phyloP scores from a whole-genome alignment of 306 rosid genomes.

The Mucuna pruriens region DNA sequence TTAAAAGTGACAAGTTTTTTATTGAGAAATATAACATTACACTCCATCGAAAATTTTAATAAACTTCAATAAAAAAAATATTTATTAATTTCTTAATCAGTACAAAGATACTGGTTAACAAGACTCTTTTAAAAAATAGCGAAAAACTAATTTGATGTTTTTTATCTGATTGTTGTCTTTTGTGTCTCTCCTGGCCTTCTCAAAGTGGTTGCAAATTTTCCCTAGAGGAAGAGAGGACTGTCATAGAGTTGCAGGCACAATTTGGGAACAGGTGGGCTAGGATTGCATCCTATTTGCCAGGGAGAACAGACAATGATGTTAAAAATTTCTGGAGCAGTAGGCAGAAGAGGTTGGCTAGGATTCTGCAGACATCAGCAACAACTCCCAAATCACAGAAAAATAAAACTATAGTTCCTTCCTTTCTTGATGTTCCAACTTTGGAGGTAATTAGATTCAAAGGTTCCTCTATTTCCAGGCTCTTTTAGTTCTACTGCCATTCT shows the following conservation, averaged over 20 bases:
- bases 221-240: conserved; percentile 82
- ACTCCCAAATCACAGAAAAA: conserved; percentile 59
- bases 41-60: too few relatives aligned
- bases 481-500: not conserved
- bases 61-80: too few relatives aligned
- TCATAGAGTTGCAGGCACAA: conserved; percentile 83
- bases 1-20: too few relatives aligned
- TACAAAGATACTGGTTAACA: too few relatives aligned
- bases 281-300: conserved; percentile 76
- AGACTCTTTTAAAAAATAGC: too few relatives aligned
- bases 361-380: conserved; percentile 60
- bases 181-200: conserved; percentile 17
- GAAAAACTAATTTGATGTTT: not conserved
- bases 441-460: conserved; percentile 49
- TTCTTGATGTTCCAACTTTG: conserved; percentile 36
- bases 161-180: not conserved
- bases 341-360: conserved; percentile 81
- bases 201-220: conserved; percentile 89
- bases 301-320: conserved; percentile 92
- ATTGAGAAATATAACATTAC: too few relatives aligned
- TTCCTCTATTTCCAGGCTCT: not conserved
- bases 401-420: conserved; percentile 40
- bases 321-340: conserved; percentile 98
- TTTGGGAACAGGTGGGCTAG: conserved; percentile 95
- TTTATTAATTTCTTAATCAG: too few relatives aligned